Evolutionary conservation across 305 asterid genomes (phyloP), one percentile per base, ranked within the genome.

Genomic region (Ilex paraguariensis): DNA sequence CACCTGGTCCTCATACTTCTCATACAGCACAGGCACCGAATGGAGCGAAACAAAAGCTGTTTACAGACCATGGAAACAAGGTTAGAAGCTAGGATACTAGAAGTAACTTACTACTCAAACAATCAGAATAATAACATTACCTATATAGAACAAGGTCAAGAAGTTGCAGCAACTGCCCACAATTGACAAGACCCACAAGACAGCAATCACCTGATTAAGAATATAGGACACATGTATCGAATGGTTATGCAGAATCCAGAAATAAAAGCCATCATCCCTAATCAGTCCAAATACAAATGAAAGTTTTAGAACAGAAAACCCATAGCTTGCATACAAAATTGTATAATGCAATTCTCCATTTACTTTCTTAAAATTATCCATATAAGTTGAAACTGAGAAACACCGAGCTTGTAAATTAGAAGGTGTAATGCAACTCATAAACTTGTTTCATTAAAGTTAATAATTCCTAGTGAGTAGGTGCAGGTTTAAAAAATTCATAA

Each of bases 1-100:
- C 57, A 91, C 80, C 66, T 87, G 71, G 70, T 87, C 84, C 64
- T 87, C 97, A 10, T 91, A 87, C 67, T 87, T 91, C 66, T 91
- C 92, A 16, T 88, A 88, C 1, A 85, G 58, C 46, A 89, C 70
- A 11, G 97, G 97, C 67, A 87, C 80, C 0, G 90, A 81, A 75
- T 79, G 85, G 3, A 87, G 79, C 58, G 71, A 66, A 62, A 91
- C 73, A 2, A 78, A 79, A 70, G 70, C 96, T 91, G 87, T 51
- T 56, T 53, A 70, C 69, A 61, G 5, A 46, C 52, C 13, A 46
- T 46, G 52, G 13, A 46, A 46, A 46, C 52, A 46, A 10, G 0
- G 52, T 46, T 10, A 46, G 13, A 10, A 11, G 13, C 15, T 10
- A 7, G 13, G 52, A 46, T 3, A 46, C 28, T 4, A 8, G n/a